Base-by-base conservation (phyloP, 805 yeast genomes). In the Saturnispora sanitii region DNA sequence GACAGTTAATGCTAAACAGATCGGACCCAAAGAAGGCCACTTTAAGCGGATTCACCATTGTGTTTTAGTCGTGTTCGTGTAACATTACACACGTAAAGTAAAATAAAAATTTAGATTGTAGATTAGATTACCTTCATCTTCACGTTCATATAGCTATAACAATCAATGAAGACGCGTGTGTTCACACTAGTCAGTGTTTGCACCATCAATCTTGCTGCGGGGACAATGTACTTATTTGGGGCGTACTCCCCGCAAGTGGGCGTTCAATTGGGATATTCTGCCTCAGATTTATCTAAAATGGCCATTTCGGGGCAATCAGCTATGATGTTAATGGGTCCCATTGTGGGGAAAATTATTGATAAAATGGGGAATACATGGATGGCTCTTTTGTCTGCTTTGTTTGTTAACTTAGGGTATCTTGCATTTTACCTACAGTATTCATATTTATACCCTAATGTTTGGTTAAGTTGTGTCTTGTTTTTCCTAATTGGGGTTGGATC, bases 21-120 rank as follows among this genome's bases (percentile, higher is more conserved):
- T 85, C 95, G 1, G 87, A 73, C 1, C 95, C 95, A 57, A 85
- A 85, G 53, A 75, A 82, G 1, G 86, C 83, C 8, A 84, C 57
- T 28, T 49, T 45, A 20, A 57, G 40, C 17, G 41, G 33, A 19
- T 26, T 6, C 11, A 17, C 12, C n/a, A 19, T 8, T 25, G 27
- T n/a, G 19, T 6, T 15, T 37, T 37, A 12, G 22, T 19, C 25
- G 25, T n/a, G n/a, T n/a, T n/a, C n/a, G n/a, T n/a, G n/a, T n/a
- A n/a, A n/a, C n/a, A n/a, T n/a, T n/a, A n/a, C n/a, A n/a, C n/a
- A n/a, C n/a, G n/a, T n/a, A n/a, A n/a, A n/a, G n/a, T n/a, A n/a
- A n/a, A n/a, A n/a, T n/a, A n/a, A n/a, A n/a, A n/a, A n/a, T n/a
- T n/a, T n/a, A n/a, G n/a, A n/a, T n/a, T n/a, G 25, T 6, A 22